These are phyloP conservation scores for Amanita thiersii DNA, from an alignment of 768 basidiomycete species.

Conservation along the genomic window DNA sequence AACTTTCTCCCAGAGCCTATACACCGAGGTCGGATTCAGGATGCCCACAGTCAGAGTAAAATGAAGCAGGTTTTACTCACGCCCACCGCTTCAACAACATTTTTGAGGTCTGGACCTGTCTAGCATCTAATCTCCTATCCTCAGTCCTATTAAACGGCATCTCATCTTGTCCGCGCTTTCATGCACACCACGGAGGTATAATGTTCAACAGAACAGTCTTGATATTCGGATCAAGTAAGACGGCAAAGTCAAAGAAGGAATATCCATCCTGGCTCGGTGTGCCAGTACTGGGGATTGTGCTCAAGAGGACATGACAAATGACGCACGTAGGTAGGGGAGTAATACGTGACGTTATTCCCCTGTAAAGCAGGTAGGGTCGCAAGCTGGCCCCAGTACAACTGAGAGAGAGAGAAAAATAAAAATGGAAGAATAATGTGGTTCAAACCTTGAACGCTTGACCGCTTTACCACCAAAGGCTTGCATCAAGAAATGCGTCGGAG, in stretches of 20 bases:
- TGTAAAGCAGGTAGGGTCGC: conserved; percentile 35
- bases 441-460: conserved; percentile 29
- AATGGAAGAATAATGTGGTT: not conserved
- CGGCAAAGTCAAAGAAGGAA: conserved; percentile 29
- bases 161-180: conserved; percentile 21
- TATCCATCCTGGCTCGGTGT: conserved; percentile 9
- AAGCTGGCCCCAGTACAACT: conserved; percentile 26
- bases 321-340: conserved; percentile 32
- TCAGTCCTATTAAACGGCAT: conserved; percentile 40
- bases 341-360: conserved; percentile 27
- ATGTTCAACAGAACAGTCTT: conserved; percentile 23
- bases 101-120: conserved; percentile 18
- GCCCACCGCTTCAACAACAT: conserved; percentile 27
- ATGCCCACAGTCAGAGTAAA: not conserved
- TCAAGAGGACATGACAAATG: too few relatives aligned
- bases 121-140: conserved; percentile 20
- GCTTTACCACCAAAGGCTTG: conserved; percentile 19
- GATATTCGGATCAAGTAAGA: conserved; percentile 21
- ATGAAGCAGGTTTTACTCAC: conserved; percentile 13
- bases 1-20: conserved; percentile 24
- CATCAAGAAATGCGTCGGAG: conserved; percentile 33
- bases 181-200: conserved; percentile 27
- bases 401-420: not conserved
- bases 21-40: not conserved
- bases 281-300: not conserved